Evolutionary conservation across 2,329 filamentous ascomycete species (phyloP).

Genomic region (Purpureocillium takamizusanense): DNA sequence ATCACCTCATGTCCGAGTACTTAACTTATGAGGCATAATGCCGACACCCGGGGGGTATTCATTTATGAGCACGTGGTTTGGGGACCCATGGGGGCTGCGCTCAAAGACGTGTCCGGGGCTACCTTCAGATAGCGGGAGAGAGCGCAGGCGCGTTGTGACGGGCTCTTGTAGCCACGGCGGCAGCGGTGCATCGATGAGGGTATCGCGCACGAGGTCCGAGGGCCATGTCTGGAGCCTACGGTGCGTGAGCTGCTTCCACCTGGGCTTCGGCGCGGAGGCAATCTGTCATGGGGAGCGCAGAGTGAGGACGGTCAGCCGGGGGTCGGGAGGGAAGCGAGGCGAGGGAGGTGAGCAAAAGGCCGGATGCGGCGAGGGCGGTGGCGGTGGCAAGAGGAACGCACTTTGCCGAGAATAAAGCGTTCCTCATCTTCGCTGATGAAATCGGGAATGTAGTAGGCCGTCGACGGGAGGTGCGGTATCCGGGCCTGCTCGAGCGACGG

Average conservation of each 20-base stretch:
- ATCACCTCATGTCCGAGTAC: slow-evolving; percentile 15
- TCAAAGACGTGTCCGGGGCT: slow-evolving; percentile 37
- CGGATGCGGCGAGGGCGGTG: slow-evolving; percentile 8
- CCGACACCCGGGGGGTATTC: slow-evolving; percentile 82
- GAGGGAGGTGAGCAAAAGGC: neutral
- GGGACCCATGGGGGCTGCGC: slow-evolving; percentile 60
- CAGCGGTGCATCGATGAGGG: slow-evolving; percentile 63
- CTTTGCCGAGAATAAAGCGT: slow-evolving; percentile 59
- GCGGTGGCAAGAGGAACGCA: slow-evolving; percentile 26
- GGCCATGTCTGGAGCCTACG: slow-evolving; percentile 88
- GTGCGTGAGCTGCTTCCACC: slow-evolving; percentile 83
- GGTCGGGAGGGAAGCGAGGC: neutral
- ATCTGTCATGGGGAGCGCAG: slow-evolving; percentile 30
- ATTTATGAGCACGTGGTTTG: slow-evolving; percentile 91
- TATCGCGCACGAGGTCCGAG: slow-evolving; percentile 69
- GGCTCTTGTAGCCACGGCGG: slow-evolving; percentile 68
- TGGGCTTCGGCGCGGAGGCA: slow-evolving; percentile 56
- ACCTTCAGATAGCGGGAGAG: slow-evolving; percentile 31
- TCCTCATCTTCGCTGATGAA: slow-evolving; percentile 78
- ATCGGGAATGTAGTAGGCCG: slow-evolving; percentile 76
- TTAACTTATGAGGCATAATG: slow-evolving; percentile 87
- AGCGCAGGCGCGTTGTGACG: slow-evolving; percentile 51
- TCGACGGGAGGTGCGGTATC: slow-evolving; percentile 47
- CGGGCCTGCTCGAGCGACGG: slow-evolving; percentile 38
- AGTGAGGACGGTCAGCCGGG: slow-evolving; percentile 1